phyloP scores from a whole-genome alignment of 768 basidiomycete species.

The Jaapia argillacea region DNA sequence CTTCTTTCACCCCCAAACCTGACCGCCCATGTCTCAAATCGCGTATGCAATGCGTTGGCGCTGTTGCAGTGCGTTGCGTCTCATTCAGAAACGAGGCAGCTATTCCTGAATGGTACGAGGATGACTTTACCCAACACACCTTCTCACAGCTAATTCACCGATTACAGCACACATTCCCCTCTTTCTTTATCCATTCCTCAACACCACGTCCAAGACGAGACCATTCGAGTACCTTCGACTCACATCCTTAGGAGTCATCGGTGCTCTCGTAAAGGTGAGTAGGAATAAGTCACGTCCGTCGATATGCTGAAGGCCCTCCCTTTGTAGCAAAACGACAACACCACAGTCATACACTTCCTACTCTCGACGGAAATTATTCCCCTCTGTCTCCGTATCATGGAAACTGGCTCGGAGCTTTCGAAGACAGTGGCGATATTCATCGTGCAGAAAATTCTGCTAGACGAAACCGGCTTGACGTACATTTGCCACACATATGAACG shows the following conservation, averaged over 20 bases:
- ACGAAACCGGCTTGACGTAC: slow-evolving; percentile 96
- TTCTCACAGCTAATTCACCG: slow-evolving; percentile 3
- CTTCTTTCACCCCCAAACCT: slow-evolving; percentile 91
- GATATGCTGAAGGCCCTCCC: slow-evolving; percentile 2
- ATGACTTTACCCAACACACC: not conserved
- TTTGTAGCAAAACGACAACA: slow-evolving; percentile 95
- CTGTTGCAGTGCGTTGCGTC: slow-evolving; percentile 97
- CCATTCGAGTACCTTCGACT: slow-evolving; percentile 99
- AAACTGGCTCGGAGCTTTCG: slow-evolving; percentile 95
- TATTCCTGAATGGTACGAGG: slow-evolving; percentile 81
- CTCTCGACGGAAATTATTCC: slow-evolving; percentile 99
- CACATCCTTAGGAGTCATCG: slow-evolving; percentile 98
- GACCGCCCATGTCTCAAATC: slow-evolving; percentile 95
- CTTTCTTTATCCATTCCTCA: slow-evolving; percentile 92
- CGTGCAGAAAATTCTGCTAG: slow-evolving; percentile 94
- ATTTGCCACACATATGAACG: slow-evolving; percentile 99
- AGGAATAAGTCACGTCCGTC: slow-evolving; percentile 1
- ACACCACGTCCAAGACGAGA: slow-evolving; percentile 98
- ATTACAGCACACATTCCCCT: slow-evolving; percentile 86
- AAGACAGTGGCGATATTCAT: slow-evolving; percentile 99
- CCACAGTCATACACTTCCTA: slow-evolving; percentile 96
- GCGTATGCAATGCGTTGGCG: slow-evolving; percentile 97
- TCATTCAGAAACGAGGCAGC: slow-evolving; percentile 89
- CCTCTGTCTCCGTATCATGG: slow-evolving; percentile 98
- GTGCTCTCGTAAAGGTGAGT: slow-evolving; percentile 90